phyloP scores from a whole-genome alignment of 2,329 filamentous ascomycete species.

The Penicillium sp. region DNA sequence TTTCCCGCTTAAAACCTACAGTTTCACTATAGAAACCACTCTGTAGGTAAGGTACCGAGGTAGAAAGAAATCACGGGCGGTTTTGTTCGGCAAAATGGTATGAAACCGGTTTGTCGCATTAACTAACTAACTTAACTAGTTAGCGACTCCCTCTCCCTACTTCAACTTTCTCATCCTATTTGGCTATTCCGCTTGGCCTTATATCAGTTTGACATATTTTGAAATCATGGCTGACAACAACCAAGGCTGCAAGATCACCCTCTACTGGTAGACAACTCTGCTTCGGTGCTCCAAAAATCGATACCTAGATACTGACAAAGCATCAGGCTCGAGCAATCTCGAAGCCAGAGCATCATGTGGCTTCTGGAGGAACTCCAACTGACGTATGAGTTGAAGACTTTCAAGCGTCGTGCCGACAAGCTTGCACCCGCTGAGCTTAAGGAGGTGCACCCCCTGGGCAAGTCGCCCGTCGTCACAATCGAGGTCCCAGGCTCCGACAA shows the following conservation, averaged over 20 bases:
- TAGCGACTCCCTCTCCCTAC: too few relatives aligned
- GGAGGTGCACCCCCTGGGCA: conserved; percentile 77
- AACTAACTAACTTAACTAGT: too few relatives aligned
- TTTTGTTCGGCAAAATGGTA: too few relatives aligned
- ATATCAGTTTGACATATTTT: background rate
- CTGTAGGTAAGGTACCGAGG: too few relatives aligned
- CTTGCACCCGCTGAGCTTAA: conserved; percentile 73
- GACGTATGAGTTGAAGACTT: conserved; percentile 73
- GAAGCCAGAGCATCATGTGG: conserved; percentile 79
- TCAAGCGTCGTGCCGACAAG: conserved; percentile 61
- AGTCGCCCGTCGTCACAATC: conserved; percentile 74
- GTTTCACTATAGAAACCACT: too few relatives aligned
- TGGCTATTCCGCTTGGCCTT: background rate
- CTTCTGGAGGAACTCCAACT: conserved; percentile 77
- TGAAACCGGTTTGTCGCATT: too few relatives aligned
- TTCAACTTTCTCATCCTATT: background rate
- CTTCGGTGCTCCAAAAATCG: background rate
- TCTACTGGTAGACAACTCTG: conserved; percentile 54
- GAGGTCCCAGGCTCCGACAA: conserved; percentile 43
- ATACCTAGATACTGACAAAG: conserved; percentile 2
- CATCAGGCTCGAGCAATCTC: conserved; percentile 73
- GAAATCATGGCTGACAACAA: conserved; percentile 19
- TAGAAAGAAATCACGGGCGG: too few relatives aligned
- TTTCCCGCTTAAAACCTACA: too few relatives aligned
- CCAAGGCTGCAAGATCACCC: conserved; percentile 52